phyloP scores from a whole-genome alignment of 2,329 filamentous ascomycete genomes.

The Berkeleyomyces rouxiae region DNA sequence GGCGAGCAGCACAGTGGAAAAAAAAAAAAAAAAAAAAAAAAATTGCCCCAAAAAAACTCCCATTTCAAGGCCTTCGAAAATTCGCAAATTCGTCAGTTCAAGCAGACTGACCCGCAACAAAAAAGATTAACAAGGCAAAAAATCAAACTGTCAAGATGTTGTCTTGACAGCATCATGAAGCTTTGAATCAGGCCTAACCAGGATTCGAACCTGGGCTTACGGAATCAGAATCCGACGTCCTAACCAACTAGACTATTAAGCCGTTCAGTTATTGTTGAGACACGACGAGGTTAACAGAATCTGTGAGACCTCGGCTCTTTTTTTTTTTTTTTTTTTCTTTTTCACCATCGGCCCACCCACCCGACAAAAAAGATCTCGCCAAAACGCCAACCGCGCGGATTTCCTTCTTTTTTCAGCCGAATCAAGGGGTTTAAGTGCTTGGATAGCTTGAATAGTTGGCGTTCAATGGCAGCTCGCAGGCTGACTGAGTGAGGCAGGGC shows the following conservation, averaged over 20 bases:
- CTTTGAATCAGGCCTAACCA: background rate
- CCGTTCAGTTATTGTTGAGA: background rate
- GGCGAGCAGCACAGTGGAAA: no score
- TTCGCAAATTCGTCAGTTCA: no score
- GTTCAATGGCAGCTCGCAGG: background rate
- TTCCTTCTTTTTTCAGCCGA: background rate
- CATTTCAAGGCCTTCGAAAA: no score
- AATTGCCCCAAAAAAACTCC: no score
- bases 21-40: no score
- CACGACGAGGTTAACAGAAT: background rate
- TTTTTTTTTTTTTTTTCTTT: background rate
- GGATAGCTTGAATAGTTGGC: background rate
- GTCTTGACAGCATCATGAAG: background rate
- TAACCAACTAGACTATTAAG: conserved; percentile 4
- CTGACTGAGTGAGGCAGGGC: no score
- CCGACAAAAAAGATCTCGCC: background rate
- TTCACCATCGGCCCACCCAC: background rate
- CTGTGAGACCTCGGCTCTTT: background rate
- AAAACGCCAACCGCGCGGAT: conserved; percentile 4
- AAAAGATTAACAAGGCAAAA: no score
- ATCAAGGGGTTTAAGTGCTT: background rate
- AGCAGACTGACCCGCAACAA: no score
- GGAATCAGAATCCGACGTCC: conserved; percentile 3
- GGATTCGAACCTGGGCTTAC: conserved; percentile 3
- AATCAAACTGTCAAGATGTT: no score